Base-by-base conservation (phyloP, 2,329 filamentous ascomycete species). In the Alternaria alternata region DNA sequence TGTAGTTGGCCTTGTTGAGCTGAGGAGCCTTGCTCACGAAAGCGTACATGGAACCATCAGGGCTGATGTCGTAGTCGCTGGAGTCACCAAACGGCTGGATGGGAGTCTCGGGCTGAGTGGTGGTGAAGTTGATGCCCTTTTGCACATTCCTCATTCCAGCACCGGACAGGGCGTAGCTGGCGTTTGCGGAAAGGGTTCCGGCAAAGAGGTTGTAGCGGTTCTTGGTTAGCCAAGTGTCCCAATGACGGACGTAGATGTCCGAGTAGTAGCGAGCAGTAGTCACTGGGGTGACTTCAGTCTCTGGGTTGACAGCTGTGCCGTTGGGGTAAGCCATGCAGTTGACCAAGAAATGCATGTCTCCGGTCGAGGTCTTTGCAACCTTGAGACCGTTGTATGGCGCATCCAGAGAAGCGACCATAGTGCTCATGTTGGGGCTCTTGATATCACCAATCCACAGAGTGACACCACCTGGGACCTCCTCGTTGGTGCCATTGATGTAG, bases 21-120 rank as follows among this genome's bases (percentile, higher is more conserved):
- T 87, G 82, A 0, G 91, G 90, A 66, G 93, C 91, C 69, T 92
- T 92, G 46, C 91, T 87, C 14, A 94, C 85, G 72, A 94, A 93
- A 24, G 75, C 73, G 55, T 75, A 74, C 28, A 88, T 85, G 53
- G 93, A 83, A 1, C 90, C 91, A 48, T 83, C 79, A 22, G 82
- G 80, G 63, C 88, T 85, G 62, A 94, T 86, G 69, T 94, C 92
- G 72, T 94, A 97, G 77, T 96, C 90, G 11, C 87, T 86, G 0
- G 87, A 80, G 30, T 90, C 92, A 4, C 93, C 93, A 71, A 96
- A 96, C 0, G 92, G 90, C 58, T 86, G 88, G 9, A 93, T 87
- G 0, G 91, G 94, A 46, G 82, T 89, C 73, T 88, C 89, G 32
- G 90, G 83, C 38, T 78, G 75, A 46, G 77, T 89, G 20, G 83